These are phyloP conservation scores for Dictyostelium capitatum DNA, from an alignment of 78 protist genomes.

Conservation along the genomic window DNA sequence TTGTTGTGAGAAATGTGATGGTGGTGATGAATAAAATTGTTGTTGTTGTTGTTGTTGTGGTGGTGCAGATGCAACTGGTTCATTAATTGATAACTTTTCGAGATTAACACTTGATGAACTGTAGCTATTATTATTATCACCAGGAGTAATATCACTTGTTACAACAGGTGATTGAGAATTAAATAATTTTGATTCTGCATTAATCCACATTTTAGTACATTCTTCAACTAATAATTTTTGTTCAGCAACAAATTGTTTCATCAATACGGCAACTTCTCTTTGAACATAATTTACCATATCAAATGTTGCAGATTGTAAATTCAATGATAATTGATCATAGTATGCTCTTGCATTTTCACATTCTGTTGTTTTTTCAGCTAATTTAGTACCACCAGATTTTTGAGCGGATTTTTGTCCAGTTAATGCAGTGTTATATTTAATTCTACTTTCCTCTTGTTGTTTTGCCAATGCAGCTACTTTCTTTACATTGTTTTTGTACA, in stretches of 20 bases:
- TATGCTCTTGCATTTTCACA: constrained; percentile 31
- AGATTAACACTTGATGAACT: constrained; percentile 9
- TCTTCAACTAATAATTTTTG: constrained; percentile 58
- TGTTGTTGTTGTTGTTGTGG: constrained; percentile 1
- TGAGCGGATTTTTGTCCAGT: constrained; percentile 29
- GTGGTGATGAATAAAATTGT: background rate
- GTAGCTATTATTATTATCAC: background rate
- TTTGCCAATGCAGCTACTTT: constrained; percentile 3
- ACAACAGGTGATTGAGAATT: constrained; percentile 47
- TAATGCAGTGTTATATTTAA: constrained; percentile 28
- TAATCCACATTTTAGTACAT: constrained; percentile 61
- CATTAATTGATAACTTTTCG: constrained; percentile 21
- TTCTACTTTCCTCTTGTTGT: constrained; percentile 66
- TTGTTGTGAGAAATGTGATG: background rate
- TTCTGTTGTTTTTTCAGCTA: constrained; percentile 40
- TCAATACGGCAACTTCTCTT: constrained; percentile 33
- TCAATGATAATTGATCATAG: constrained; percentile 35
- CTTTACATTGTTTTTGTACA: constrained; percentile 37
- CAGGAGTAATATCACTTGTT: background rate
- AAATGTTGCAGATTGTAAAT: background rate
- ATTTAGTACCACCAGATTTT: constrained; percentile 32
- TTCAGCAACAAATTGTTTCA: constrained; percentile 54
- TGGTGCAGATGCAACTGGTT: background rate
- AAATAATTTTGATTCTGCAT: constrained; percentile 42
- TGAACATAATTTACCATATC: constrained; percentile 56